Base-by-base conservation (phyloP, 768 basidiomycete genomes). In the Pulveroboletus sp. region DNA sequence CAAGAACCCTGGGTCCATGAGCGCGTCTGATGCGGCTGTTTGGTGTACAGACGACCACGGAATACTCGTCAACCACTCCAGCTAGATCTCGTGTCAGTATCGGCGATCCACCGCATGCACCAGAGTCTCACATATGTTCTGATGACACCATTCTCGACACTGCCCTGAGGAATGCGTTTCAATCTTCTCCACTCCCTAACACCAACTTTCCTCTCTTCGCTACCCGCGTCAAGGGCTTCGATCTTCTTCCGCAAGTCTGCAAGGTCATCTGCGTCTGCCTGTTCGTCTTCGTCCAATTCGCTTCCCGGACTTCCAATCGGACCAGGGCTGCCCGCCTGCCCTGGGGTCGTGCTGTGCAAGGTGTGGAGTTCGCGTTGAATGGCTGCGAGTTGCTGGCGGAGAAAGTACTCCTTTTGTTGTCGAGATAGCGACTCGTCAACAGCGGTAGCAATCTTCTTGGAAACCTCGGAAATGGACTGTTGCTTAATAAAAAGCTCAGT, bases 61-160 rank as follows among this genome's bases (percentile, higher is more conserved):
- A 16, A 95, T 64, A 4, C 84, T 74, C 6, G 88, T 85, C 27
- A 97, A 72, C 90, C 93, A 94, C 68, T 97, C 94, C 19, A 97
- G 78, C 85, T 61, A 51, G 23, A 56, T 32, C 19, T 20, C 3
- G 19, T 34, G 24, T 66, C 46, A 62, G 60, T 13, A 17, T 27
- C 2, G 13, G 37, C 29, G 29, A 36, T 6, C 14, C 5, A 2
- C 5, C 25, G 32, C 38, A 21, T 34, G 53, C 20, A 36, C 19
- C 23, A 20, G 2, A 11, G 7, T 73, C 85, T 57, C 60, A 90
- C 90, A 64, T 88, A 93, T 63, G 75, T 85, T 40, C 90, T 75
- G 42, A 94, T 85, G 31, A 95, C 93, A 5, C 92, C 90, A 61
- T 90, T 83, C 72, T 97, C 94, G 2, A 92, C 90, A 43, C 89